Percentiles rank a stretch among this genome's conserved stretches.
Evolutionary conservation across 805 yeast genomes (phyloP).

Genomic region (Trichomonascus vanleenenianus): DNA sequence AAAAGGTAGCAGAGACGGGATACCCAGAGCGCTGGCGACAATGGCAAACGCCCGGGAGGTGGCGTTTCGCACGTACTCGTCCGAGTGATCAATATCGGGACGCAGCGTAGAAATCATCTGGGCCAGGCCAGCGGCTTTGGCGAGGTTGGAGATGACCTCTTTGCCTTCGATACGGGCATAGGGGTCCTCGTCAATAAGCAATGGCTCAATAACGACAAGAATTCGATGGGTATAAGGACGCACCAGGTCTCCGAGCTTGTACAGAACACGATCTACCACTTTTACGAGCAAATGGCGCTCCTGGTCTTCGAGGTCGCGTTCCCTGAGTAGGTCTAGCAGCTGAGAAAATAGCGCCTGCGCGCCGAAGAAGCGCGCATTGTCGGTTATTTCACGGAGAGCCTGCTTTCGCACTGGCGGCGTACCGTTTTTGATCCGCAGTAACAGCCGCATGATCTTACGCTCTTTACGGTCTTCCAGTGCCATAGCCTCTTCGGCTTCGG

Average conservation of each 20-base stretch:
- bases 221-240: constrained; percentile 70
- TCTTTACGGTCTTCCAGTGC: constrained; percentile 51
- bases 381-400: constrained; percentile 60
- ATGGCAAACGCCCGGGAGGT: constrained; percentile 79
- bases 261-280: constrained; percentile 60
- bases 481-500: constrained; percentile 27
- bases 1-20: constrained; percentile 67
- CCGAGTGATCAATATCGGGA: constrained; percentile 75
- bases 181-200: constrained; percentile 70
- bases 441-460: constrained; percentile 49
- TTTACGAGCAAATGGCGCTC: constrained; percentile 80
- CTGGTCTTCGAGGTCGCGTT: constrained; percentile 63
- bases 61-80: constrained; percentile 69
- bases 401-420: constrained; percentile 56
- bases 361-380: constrained; percentile 57
- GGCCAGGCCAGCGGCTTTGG: constrained; percentile 77
- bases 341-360: constrained; percentile 60
- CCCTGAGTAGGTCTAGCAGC: constrained; percentile 69
- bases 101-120: constrained; percentile 71
- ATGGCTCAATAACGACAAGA: constrained; percentile 66
- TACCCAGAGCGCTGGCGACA: constrained; percentile 72
- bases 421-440: constrained; percentile 75
- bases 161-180: constrained; percentile 71
- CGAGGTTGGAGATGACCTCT: constrained; percentile 63
- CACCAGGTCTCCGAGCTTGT: constrained; percentile 54